Conservation (phyloP, 192 early-diverging fungal genomes). For the Backusella parvicylindrica region DNA sequence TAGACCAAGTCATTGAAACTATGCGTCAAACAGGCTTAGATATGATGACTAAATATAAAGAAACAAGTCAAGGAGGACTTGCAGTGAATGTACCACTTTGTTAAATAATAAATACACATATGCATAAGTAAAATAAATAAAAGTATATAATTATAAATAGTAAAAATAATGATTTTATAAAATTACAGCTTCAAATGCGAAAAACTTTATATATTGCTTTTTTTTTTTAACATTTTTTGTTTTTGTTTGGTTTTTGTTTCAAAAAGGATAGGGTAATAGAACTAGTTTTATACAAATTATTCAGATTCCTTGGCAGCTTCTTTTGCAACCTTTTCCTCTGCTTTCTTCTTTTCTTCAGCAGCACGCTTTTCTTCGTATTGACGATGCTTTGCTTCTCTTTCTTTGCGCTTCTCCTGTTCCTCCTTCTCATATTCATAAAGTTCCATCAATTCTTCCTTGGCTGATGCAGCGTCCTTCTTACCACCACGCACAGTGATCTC, state of each 20-base stretch:
- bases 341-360: conserved; percentile 19
- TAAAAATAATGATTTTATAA: background rate
- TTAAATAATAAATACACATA: conserved; percentile 18
- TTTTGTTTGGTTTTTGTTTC: background rate
- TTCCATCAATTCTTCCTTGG: conserved; percentile 80
- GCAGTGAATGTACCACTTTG: conserved; percentile 85
- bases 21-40: conserved; percentile 90
- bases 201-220: conserved; percentile 1
- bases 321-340: conserved; percentile 17
- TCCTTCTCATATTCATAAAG: conserved; percentile 81
- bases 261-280: background rate
- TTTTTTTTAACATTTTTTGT: background rate
- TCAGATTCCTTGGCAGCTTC: conserved; percentile 8
- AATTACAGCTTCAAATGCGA: background rate
- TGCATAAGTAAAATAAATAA: no score
- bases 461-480: conserved; percentile 73
- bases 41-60: conserved; percentile 96
- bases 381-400: conserved; percentile 25
- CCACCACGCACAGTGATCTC: conserved; percentile 82
- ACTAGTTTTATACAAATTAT: conserved; percentile 6
- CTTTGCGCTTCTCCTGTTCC: conserved; percentile 36
- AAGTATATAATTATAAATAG: background rate
- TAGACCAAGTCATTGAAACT: conserved; percentile 92
- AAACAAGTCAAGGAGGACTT: conserved; percentile 90
- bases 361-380: conserved; percentile 18